Conservation (phyloP, 306 rosid genomes). For the Dalbergia cochinchinensis region DNA sequence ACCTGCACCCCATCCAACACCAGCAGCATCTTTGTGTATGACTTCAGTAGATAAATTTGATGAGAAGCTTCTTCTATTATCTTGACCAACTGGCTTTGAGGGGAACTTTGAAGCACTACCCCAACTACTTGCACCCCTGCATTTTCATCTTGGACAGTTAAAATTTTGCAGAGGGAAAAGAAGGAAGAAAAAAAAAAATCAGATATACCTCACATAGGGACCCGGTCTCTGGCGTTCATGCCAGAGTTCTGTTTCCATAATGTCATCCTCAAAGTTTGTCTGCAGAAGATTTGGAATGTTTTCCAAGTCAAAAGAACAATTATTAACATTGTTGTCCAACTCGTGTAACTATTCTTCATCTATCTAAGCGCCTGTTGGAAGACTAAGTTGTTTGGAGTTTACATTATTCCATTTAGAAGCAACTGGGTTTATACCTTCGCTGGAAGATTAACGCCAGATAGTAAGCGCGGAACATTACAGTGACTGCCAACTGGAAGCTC, state of each 20-base stretch:
- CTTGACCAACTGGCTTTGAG: not conserved
- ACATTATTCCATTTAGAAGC: no score
- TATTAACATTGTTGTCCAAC: not conserved
- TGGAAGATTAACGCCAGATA: conserved; percentile 46
- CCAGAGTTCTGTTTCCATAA: conserved; percentile 55
- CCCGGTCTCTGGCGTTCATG: conserved; percentile 41
- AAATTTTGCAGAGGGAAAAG: not conserved
- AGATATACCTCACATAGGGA: conserved; percentile 40
- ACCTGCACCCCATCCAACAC: conserved; percentile 53
- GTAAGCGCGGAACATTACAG: conserved; percentile 41
- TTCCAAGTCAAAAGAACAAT: not conserved
- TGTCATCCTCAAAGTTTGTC: conserved; percentile 50
- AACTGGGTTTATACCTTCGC: conserved; percentile 43
- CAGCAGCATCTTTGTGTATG: conserved; percentile 39
- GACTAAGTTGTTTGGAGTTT: not conserved
- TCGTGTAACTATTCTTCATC: not conserved
- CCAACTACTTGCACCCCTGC: conserved; percentile 30
- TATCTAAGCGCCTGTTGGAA: not conserved
- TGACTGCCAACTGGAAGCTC: conserved; percentile 40
- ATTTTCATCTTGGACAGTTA: not conserved
- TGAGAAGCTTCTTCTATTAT: conserved; percentile 8
- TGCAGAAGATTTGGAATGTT: conserved; percentile 14
- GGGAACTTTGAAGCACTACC: not conserved
- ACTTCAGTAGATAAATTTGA: conserved; percentile 18
- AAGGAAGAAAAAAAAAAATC: not conserved